A percentile compares a stretch with the other conserved stretches of the same genome.
Conservation (phyloP, 192 early-diverging fungal species). For the Entomortierella parvispora region DNA sequence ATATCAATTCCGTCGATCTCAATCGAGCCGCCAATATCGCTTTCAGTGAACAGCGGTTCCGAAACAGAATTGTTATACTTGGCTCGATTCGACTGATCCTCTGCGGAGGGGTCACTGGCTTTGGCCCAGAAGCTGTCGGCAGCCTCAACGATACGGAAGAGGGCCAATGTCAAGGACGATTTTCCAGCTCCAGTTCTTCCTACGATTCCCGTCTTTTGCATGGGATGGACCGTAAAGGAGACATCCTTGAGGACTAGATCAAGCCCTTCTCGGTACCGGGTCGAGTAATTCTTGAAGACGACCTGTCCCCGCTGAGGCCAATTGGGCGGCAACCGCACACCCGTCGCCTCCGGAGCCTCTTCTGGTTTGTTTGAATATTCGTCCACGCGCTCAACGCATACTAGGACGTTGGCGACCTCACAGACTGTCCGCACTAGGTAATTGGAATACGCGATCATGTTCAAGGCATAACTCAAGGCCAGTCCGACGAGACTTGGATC, state of each 20-base stretch:
- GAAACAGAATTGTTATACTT: background rate
- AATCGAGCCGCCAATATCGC: slow-evolving; percentile 64
- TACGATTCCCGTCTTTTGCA: slow-evolving; percentile 81
- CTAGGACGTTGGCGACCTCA: slow-evolving; percentile 81
- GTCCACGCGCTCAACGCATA: slow-evolving; percentile 81
- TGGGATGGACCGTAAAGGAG: slow-evolving; percentile 51
- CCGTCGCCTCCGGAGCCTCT: slow-evolving; percentile 80
- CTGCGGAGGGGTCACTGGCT: slow-evolving; percentile 14
- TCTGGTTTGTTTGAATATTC: slow-evolving; percentile 83
- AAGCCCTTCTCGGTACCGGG: slow-evolving; percentile 81
- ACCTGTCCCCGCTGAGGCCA: slow-evolving; percentile 85
- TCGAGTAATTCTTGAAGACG: slow-evolving; percentile 77
- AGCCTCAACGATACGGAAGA: slow-evolving; percentile 61
- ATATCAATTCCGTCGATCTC: slow-evolving; percentile 58
- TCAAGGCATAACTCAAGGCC: slow-evolving; percentile 72
- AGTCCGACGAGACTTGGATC: slow-evolving; percentile 80
- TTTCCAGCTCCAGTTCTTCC: slow-evolving; percentile 63
- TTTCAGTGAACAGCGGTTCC: background rate
- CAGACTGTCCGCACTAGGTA: slow-evolving; percentile 77
- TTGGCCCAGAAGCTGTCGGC: slow-evolving; percentile 42
- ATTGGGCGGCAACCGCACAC: slow-evolving; percentile 53
- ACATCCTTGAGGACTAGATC: slow-evolving; percentile 82
- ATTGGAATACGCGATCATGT: slow-evolving; percentile 48
- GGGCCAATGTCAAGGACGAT: slow-evolving; percentile 57
- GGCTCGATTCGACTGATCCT: slow-evolving; percentile 40